Conservation (phyloP, 2,329 filamentous ascomycete species). For the Kalaharituber pfeilii region DNA sequence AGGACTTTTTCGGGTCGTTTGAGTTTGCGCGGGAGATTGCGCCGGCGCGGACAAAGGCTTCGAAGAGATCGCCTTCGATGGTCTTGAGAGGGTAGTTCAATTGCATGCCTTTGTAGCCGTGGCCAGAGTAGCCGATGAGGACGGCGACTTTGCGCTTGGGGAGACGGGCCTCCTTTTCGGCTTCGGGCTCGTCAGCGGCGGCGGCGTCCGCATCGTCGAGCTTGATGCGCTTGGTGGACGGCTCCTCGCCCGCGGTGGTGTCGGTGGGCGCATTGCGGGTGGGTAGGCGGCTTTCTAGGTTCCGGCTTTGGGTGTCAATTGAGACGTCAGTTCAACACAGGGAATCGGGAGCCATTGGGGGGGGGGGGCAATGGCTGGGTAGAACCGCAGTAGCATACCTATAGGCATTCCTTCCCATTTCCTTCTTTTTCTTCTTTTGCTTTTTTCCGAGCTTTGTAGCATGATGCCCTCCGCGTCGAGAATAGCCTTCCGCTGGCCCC, state of each 20-base stretch:
- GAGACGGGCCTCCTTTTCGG: constrained; percentile 48
- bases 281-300: not conserved
- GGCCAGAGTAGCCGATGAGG: constrained; percentile 86
- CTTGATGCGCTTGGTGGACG: not conserved
- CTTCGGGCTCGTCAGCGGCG: constrained; percentile 3
- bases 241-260: too few species aligned
- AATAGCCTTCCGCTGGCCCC: not conserved
- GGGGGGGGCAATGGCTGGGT: not conserved
- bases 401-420: not conserved
- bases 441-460: not conserved
- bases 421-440: not conserved
- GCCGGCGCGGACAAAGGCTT: constrained; percentile 73
- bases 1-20: constrained; percentile 90
- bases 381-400: too few species aligned
- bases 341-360: not conserved
- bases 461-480: not conserved
- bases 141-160: constrained; percentile 96
- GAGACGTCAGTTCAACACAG: not conserved
- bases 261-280: not conserved
- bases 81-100: constrained; percentile 59
- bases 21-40: constrained; percentile 96
- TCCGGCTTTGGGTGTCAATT: not conserved
- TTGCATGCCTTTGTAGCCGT: constrained; percentile 95
- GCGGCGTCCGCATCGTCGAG: constrained; percentile 4
- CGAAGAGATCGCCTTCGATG: constrained; percentile 89